Base-by-base conservation (phyloP, 345 rosid species). In the Litchi chinensis region DNA sequence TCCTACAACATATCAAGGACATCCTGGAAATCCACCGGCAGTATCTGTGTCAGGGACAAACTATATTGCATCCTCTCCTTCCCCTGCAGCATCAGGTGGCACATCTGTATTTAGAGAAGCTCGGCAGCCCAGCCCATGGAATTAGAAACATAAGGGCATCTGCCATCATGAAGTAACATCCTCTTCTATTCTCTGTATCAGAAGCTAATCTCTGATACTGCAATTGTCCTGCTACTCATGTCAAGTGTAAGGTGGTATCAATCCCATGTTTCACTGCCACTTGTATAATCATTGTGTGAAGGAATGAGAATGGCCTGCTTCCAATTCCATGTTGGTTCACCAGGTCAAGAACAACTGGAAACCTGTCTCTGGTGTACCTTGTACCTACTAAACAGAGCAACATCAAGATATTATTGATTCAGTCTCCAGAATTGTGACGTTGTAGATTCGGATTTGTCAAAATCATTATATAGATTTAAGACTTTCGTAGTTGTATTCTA, bases 71-170 rank as follows among this genome's bases (percentile, higher is more conserved):
- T 95, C 97, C 64, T 91, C 98, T 37, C 98, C 99, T 71, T 95
- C 96, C 21, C 98, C 99, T 18, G 98, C 91, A 73, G 96, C 97
- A 77, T 93, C 95, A 50, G 98, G 98, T 54, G 93, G 99, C 74
- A 95, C 96, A 74, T 92, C 94, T 32, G 92, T 90, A 57, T 93
- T 89, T 82, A 86, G 91, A 81, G 98, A 92, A 73, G 77, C 93
- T 50, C 80, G 93, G 66, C 91, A 89, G 71, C 97, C 91, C 60
- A 92, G 95, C 80, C 98, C 98, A 37, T 93, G 94, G 96, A 92
- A 85, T 85, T 90, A 86, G 88, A 77, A 56, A 46, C 65, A 37
- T 46, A 56, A 46, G 19, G 60, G 57, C 22, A 60, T 68, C 3
- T 10, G 24, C 56, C 24, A 19, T 56, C 11, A 32, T 46, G 70